Evolutionary conservation across 2,329 filamentous ascomycete species (phyloP).

Genomic region (Kalmusia sp.): DNA sequence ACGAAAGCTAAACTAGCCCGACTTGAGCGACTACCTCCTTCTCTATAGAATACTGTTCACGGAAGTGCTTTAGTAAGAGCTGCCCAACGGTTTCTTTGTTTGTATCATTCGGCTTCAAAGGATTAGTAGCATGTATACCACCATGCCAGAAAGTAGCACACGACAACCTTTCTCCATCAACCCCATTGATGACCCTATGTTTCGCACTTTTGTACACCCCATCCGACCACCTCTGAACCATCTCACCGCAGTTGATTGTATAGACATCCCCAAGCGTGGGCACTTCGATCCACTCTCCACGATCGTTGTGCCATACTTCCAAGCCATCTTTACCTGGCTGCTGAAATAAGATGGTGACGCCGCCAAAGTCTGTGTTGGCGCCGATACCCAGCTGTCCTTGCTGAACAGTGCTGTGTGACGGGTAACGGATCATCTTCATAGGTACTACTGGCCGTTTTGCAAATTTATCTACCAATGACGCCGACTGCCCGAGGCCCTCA

Average conservation of each 20-base stretch:
- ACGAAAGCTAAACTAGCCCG: too few species aligned
- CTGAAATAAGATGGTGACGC: conserved; percentile 22
- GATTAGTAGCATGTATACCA: conserved; percentile 9
- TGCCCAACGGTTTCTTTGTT: conserved; percentile 13
- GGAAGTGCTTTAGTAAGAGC: conserved; percentile 10
- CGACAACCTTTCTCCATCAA: conserved; percentile 1
- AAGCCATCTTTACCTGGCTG: conserved; percentile 8
- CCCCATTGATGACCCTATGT: conserved; percentile 16
- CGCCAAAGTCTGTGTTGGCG: conserved; percentile 25
- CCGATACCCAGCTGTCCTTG: conserved; percentile 18
- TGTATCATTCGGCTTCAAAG: conserved; percentile 11
- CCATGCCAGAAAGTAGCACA: conserved; percentile 15
- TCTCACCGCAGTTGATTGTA: conserved; percentile 15
- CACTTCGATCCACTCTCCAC: conserved; percentile 6
- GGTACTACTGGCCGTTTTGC: conserved; percentile 13
- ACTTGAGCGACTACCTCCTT: too few species aligned
- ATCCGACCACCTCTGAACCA: conserved; percentile 10
- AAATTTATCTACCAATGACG: conserved; percentile 12
- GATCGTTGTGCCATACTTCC: conserved; percentile 6
- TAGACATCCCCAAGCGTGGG: conserved; percentile 9
- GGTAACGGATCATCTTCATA: conserved; percentile 20
- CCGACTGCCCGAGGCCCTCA: conserved; percentile 10
- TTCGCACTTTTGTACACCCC: conserved; percentile 12
- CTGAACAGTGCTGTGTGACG: conserved; percentile 7
- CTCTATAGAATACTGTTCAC: too few species aligned